These are phyloP conservation scores for carrot (Daucus carota) DNA, from an alignment of 129 eudicot genomes.

Conservation along the genomic window DH1_v3.0 NC_030385.2:37521501-37522000, in stretches of 20 bases:
- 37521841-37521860: constrained; percentile 1
- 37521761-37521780: constrained; percentile 84
- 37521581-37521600: constrained; percentile 34
- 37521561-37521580: constrained; percentile 86
- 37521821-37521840: constrained; percentile 8
- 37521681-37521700: constrained; percentile 71
- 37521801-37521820: constrained; percentile 85
- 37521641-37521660: constrained; percentile 26
- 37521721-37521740: constrained; percentile 87
- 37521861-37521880: background rate
- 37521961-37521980: too few relatives aligned
- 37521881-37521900: constrained; percentile 11
- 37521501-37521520: constrained; percentile 20
- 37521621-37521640: constrained; percentile 8
- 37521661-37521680: constrained; percentile 82
- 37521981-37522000: too few relatives aligned
- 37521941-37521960: background rate
- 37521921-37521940: constrained; percentile 19
- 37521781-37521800: constrained; percentile 78
- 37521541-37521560: constrained; percentile 69
- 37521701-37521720: constrained; percentile 79
- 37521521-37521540: constrained; percentile 68
- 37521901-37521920: constrained; percentile 12
- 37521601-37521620: background rate
- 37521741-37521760: constrained; percentile 78